Evolutionary conservation across 805 yeast genomes (phyloP).

Genomic region (Tetrapisispora taiwanensis): DNA sequence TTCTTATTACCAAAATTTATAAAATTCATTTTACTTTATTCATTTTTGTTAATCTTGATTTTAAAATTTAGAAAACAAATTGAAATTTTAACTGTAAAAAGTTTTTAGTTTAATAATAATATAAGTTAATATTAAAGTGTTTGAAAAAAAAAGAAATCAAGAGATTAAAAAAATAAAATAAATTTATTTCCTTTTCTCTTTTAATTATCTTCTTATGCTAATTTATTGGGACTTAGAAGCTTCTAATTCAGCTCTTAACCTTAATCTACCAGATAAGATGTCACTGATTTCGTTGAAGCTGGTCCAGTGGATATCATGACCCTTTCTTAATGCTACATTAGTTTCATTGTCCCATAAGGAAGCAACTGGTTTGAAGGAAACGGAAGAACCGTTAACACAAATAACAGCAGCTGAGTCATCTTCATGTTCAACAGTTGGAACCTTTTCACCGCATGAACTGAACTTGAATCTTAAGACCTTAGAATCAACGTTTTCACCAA

Average conservation of each 20-base stretch:
- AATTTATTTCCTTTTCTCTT: background rate
- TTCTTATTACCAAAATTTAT: too few species aligned
- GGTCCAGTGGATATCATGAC: constrained; percentile 60
- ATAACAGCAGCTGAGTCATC: constrained; percentile 47
- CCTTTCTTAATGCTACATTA: constrained; percentile 53
- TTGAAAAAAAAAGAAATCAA: background rate
- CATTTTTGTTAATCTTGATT: background rate
- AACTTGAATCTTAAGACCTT: constrained; percentile 44
- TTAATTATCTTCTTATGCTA: constrained; percentile 1
- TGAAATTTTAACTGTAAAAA: too few species aligned
- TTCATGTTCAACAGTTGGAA: constrained; percentile 35
- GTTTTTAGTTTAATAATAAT: background rate
- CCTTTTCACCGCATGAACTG: constrained; percentile 37
- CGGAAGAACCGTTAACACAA: constrained; percentile 59
- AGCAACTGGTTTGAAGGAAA: constrained; percentile 47
- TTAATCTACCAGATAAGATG: constrained; percentile 61
- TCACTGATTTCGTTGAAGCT: constrained; percentile 49
- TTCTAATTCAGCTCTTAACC: constrained; percentile 35
- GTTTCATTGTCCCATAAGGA: constrained; percentile 53
- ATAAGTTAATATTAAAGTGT: background rate
- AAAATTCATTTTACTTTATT: too few species aligned
- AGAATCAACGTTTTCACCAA: constrained; percentile 28
- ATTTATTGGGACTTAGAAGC: constrained; percentile 8
- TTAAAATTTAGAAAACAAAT: background rate
- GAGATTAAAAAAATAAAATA: too few species aligned